Percentiles rank a stretch among this genome's conserved stretches.
Evolutionary conservation across 306 rosid species (phyloP).

Genomic region (Vigna nakashimae): DNA sequence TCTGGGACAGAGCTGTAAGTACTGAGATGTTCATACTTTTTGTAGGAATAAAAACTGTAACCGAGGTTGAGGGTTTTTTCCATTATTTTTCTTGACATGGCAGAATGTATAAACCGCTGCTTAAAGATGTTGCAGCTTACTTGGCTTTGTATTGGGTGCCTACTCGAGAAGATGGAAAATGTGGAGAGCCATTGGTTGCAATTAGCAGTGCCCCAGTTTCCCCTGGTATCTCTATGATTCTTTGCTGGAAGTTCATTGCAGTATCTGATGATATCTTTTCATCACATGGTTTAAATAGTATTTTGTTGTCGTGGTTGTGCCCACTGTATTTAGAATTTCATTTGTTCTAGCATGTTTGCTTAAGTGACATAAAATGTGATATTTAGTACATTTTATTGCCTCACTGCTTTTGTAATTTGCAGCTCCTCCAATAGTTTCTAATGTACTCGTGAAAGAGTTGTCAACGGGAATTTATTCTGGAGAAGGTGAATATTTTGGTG

Average conservation of each 20-base stretch:
- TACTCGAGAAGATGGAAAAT: constrained; percentile 73
- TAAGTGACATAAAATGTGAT: not conserved
- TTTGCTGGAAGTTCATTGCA: constrained; percentile 14
- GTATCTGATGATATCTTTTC: constrained; percentile 21
- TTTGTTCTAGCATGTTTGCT: not conserved
- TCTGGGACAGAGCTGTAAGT: constrained; percentile 80
- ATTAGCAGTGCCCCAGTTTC: constrained; percentile 67
- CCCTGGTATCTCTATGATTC: constrained; percentile 66
- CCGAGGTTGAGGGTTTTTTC: constrained; percentile 35
- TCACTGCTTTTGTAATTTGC: constrained; percentile 49
- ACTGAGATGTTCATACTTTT: constrained; percentile 34
- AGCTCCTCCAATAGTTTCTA: constrained; percentile 88
- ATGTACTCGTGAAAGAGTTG: constrained; percentile 67
- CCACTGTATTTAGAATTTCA: constrained; percentile 13
- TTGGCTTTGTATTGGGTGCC: constrained; percentile 91
- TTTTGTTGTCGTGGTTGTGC: constrained; percentile 27
- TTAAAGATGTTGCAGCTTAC: constrained; percentile 84
- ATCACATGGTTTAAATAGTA: constrained; percentile 23
- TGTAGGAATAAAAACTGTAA: constrained; percentile 31
- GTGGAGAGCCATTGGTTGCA: constrained; percentile 81
- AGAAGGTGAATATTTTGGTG: constrained; percentile 97
- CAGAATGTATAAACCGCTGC: constrained; percentile 79
- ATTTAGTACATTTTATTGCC: constrained; percentile 39
- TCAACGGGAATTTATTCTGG: constrained; percentile 80
- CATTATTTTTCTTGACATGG: constrained; percentile 37